phyloP scores from a whole-genome alignment of 108 stramenopile genomes.

The Conticribra weissflogii region DNA sequence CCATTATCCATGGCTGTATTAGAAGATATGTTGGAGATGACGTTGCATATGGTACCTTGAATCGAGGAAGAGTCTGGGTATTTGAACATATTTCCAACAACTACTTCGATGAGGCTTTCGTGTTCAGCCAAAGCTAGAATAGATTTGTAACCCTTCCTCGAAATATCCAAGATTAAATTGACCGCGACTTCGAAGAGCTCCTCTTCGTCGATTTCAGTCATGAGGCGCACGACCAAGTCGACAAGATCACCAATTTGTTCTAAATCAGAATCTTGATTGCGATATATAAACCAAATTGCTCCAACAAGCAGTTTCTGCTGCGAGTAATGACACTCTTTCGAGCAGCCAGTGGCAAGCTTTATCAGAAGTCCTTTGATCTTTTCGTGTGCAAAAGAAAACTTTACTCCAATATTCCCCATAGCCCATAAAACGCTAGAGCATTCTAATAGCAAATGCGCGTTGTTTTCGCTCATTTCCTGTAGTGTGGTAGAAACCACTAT shows the following conservation, averaged over 20 bases:
- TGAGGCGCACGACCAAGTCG: not conserved
- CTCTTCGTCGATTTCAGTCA: slow-evolving; percentile 28
- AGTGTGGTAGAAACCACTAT: too few species aligned
- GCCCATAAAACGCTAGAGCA: too few species aligned
- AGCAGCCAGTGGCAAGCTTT: too few species aligned
- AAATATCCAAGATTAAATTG: slow-evolving; percentile 12
- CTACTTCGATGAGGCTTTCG: slow-evolving; percentile 19
- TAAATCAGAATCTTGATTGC: slow-evolving; percentile 11
- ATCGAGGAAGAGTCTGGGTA: slow-evolving; percentile 21
- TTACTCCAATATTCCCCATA: too few species aligned
- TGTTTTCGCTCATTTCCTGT: too few species aligned
- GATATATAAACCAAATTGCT: slow-evolving; percentile 10
- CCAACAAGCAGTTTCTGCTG: not conserved
- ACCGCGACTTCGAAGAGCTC: slow-evolving; percentile 13
- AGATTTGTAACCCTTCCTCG: slow-evolving; percentile 12
- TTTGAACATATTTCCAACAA: slow-evolving; percentile 36
- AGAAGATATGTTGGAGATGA: slow-evolving; percentile 21
- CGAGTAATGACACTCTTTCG: too few species aligned
- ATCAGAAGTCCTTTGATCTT: too few species aligned
- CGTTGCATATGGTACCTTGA: slow-evolving; percentile 19
- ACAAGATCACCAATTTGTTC: slow-evolving; percentile 14
- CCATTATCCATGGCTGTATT: slow-evolving; percentile 16
- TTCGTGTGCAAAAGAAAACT: too few species aligned
- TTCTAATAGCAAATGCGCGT: too few species aligned
- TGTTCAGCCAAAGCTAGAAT: slow-evolving; percentile 10